These are phyloP conservation scores for Podospora conica DNA, from an alignment of 495 filamentous ascomycete genomes.

Conservation along the genomic window DNA sequence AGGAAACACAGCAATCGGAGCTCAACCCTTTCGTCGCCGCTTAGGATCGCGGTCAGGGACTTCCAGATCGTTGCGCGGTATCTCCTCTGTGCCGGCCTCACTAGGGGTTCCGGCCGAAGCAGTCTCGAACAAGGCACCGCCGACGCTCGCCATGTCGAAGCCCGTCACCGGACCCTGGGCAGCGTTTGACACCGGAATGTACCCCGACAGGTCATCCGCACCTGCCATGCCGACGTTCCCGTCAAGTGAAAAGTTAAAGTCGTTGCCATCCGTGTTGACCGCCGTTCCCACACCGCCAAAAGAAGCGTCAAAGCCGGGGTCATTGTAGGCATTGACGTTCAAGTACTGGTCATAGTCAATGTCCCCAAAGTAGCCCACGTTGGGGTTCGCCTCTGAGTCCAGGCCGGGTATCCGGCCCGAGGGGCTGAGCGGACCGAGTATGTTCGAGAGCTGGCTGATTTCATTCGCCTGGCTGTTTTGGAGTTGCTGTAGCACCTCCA, in stretches of 20 bases:
- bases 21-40: constrained; percentile 4
- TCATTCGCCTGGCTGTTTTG: constrained; percentile 66
- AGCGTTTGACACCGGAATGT: not conserved
- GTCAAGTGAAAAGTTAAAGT: constrained; percentile 39
- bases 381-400: constrained; percentile 37
- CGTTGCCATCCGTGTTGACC: constrained; percentile 19
- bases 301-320: constrained; percentile 10
- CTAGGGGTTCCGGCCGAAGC: constrained; percentile 36
- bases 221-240: not conserved
- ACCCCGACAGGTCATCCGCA: not conserved
- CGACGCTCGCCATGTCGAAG: not conserved
- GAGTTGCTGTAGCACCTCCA: constrained; percentile 67
- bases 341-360: constrained; percentile 68
- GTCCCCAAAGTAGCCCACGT: constrained; percentile 38
- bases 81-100: constrained; percentile 43
- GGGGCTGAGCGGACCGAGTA: constrained; percentile 72
- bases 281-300: not conserved
- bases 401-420: constrained; percentile 75
- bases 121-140: constrained; percentile 27
- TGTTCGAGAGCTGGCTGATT: constrained; percentile 61
- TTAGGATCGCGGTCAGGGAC: constrained; percentile 5
- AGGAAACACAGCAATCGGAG: not conserved
- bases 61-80: constrained; percentile 28
- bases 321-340: constrained; percentile 41
- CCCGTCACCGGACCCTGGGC: not conserved